Evolutionary conservation across 2,329 filamentous ascomycete species (phyloP).

Genomic region (Aspergillus nomiae): DNA sequence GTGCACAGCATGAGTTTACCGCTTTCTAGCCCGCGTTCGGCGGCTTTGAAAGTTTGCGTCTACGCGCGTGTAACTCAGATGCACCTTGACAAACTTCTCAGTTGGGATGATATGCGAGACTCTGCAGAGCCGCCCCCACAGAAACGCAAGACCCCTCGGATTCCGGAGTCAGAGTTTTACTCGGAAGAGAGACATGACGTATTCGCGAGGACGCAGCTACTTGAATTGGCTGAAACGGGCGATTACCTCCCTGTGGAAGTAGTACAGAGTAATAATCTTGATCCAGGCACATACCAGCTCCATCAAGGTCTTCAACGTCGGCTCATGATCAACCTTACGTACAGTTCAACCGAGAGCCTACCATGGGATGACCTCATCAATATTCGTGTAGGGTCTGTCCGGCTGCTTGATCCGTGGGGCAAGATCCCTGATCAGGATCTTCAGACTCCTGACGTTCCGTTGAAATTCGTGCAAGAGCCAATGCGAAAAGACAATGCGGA

Average conservation of each 20-base stretch:
- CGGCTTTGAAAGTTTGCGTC: conserved; percentile 80
- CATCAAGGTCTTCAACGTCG: conserved; percentile 92
- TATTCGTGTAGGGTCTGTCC: conserved; percentile 77
- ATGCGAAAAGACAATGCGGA: conserved; percentile 83
- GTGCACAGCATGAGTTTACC: conserved; percentile 97
- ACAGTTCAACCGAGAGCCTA: conserved; percentile 83
- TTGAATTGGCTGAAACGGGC: conserved; percentile 88
- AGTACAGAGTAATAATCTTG: conserved; percentile 78
- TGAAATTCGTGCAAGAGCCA: conserved; percentile 78
- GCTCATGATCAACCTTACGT: conserved; percentile 83
- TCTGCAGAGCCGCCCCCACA: conserved; percentile 58
- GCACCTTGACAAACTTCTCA: conserved; percentile 94
- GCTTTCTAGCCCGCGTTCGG: conserved; percentile 71
- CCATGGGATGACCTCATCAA: conserved; percentile 83
- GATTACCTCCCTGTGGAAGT: conserved; percentile 93
- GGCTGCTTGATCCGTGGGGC: conserved; percentile 79
- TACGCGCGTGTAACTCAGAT: conserved; percentile 89
- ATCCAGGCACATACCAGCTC: conserved; percentile 89
- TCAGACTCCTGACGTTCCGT: conserved; percentile 69
- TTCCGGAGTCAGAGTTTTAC: conserved; percentile 90
- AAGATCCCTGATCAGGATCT: conserved; percentile 79
- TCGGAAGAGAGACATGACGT: conserved; percentile 93
- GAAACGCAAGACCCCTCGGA: conserved; percentile 64
- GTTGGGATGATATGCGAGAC: conserved; percentile 98
- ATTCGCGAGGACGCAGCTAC: conserved; percentile 81